phyloP scores from a whole-genome alignment of 129 eudicot genomes.

The Helichrysum umbraculigerum region DNA sequence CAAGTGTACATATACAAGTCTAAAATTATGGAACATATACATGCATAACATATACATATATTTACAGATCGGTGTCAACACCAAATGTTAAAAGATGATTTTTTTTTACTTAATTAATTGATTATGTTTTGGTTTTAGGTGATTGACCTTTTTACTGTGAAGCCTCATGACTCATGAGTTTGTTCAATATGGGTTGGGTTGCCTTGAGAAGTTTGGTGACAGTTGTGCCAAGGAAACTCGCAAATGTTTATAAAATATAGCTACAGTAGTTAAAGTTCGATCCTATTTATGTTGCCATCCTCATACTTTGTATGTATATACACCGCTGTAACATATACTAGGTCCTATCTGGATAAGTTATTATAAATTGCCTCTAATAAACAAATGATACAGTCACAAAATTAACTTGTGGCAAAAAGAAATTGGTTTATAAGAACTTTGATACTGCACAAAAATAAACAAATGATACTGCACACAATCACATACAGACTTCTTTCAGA shows the following conservation, averaged over 20 bases:
- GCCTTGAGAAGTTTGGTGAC: slow-evolving; percentile 92
- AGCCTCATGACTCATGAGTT: slow-evolving; percentile 89
- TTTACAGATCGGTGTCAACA: too few relatives aligned
- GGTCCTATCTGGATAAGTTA: neutral
- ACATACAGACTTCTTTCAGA: neutral
- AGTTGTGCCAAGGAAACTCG: slow-evolving; percentile 77
- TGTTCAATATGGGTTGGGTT: slow-evolving; percentile 74
- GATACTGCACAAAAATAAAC: too few relatives aligned
- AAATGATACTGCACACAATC: too few relatives aligned
- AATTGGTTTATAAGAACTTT: neutral
- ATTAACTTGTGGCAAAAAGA: neutral
- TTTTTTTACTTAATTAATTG: neutral
- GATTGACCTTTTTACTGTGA: slow-evolving; percentile 64
- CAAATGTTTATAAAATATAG: slow-evolving; percentile 10
- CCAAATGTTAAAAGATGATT: neutral
- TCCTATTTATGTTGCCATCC: neutral
- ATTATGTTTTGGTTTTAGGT: slow-evolving; percentile 49
- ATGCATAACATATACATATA: too few relatives aligned
- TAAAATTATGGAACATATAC: too few relatives aligned
- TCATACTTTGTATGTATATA: neutral
- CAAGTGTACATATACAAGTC: too few relatives aligned
- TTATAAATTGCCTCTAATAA: neutral
- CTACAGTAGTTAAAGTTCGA: neutral
- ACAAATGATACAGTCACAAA: neutral
- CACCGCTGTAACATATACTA: neutral